Conservation (phyloP, 306 rosid genomes). For the Medicago truncatula region MtrunA17r5.0-ANR NC_053043.1:40775001-40775500, state of each 20-base stretch:
- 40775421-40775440: slow-evolving; percentile 44
- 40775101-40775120: neutral
- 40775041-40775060: slow-evolving; percentile 25
- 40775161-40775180: slow-evolving; percentile 25
- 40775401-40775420: slow-evolving; percentile 45
- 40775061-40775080: slow-evolving; percentile 27
- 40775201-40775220: slow-evolving; percentile 34
- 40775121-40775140: slow-evolving; percentile 25
- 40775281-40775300: slow-evolving; percentile 42
- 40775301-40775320: slow-evolving; percentile 47
- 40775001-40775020: slow-evolving; percentile 32
- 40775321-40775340: slow-evolving; percentile 52
- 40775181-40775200: slow-evolving; percentile 38
- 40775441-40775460: slow-evolving; percentile 55
- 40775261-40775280: slow-evolving; percentile 39
- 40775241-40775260: slow-evolving; percentile 30
- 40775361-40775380: slow-evolving; percentile 44
- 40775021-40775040: slow-evolving; percentile 42
- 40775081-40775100: slow-evolving; percentile 10
- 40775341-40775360: slow-evolving; percentile 50
- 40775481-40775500: slow-evolving; percentile 48
- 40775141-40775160: slow-evolving; percentile 33
- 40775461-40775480: slow-evolving; percentile 52
- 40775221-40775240: slow-evolving; percentile 34
- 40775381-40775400: slow-evolving; percentile 43